Base-by-base conservation (phyloP, 1,284 basidiomycete species). In the Malassezia equina region DNA sequence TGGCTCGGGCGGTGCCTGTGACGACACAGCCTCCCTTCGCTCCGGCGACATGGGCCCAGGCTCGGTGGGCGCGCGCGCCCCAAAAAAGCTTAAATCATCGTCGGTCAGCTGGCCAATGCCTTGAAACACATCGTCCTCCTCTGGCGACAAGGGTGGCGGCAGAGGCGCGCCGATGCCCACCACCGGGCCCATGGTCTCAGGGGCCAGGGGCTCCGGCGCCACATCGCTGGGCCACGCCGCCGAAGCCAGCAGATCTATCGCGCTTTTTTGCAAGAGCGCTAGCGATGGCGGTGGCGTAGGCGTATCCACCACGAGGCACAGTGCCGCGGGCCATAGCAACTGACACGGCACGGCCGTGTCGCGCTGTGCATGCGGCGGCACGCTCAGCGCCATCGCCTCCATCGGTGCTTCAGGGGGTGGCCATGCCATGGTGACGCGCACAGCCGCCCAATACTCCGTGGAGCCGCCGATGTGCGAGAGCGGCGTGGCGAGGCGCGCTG, bases 51-150 rank as follows among this genome's bases (percentile, higher is more conserved):
- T 13, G 6, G 44, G 28, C 4, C 27, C 4, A n/a, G 25, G 44
- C n/a, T 7, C 36, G 19, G 3, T 17, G 4, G 47, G 36, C 15
- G 36, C 27, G 19, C 8, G 36, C 11, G 39, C 27, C 13, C 39
- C 39, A 45, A 56, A 56, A 39, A 56, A 56, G 19, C 46, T 33
- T 11, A 56, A 28, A 19, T 56, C 54, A 23, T 56, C 54, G 27
- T 56, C 43, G 5, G 54, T 56, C n/a, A 56, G 54, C 39, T 56
- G 48, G 7, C 48, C 54, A 19, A 56, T 51, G 12, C 47, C 43
- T 17, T 33, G 32, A 24, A 51, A 56, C 15, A 56, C 40, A 9
- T 51, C 54, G 7, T 51, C 48, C 4, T 47, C 44, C 15, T 17
- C 19, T 1, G 44, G 29, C 27, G 44, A 31, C n/a, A 28, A 5